A percentile compares a stretch with the other conserved stretches of the same genome.
These are phyloP conservation scores for Backusella psychrophila DNA, from an alignment of 192 early-diverging fungal genomes.

Conservation along the genomic window DNA sequence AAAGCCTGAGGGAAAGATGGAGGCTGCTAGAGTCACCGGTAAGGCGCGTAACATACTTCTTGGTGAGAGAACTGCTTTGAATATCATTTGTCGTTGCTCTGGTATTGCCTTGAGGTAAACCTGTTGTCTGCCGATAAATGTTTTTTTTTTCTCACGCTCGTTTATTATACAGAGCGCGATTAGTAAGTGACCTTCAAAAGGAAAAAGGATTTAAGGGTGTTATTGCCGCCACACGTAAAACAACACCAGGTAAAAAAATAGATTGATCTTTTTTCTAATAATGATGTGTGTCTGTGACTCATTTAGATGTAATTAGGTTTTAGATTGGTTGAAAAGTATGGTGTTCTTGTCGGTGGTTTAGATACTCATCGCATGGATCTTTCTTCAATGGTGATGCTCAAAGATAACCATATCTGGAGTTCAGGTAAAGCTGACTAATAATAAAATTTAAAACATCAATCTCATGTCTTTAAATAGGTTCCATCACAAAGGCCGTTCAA, in stretches of 20 bases:
- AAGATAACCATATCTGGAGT: slow-evolving; percentile 99
- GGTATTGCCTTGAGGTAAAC: slow-evolving; percentile 83
- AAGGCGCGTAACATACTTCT: slow-evolving; percentile 80
- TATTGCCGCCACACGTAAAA: slow-evolving; percentile 96
- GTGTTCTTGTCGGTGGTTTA: slow-evolving; percentile 93
- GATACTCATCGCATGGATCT: slow-evolving; percentile 98
- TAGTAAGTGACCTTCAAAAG: slow-evolving; percentile 63
- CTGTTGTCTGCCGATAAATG: background rate
- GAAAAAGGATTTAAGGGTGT: slow-evolving; percentile 74
- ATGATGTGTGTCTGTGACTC: background rate
- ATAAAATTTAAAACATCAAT: background rate
- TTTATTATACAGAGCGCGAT: slow-evolving; percentile 44
- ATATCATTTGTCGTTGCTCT: slow-evolving; percentile 91
- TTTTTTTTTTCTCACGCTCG: background rate
- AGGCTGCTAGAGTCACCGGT: slow-evolving; percentile 81
- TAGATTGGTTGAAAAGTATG: slow-evolving; percentile 97
- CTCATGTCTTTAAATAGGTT: slow-evolving; percentile 47
- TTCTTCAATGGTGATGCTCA: slow-evolving; percentile 98
- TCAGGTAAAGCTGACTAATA: slow-evolving; percentile 39
- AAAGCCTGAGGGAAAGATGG: slow-evolving; percentile 57
- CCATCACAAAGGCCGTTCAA: slow-evolving; percentile 87
- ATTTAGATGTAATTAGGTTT: slow-evolving; percentile 59
- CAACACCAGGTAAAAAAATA: slow-evolving; percentile 76
- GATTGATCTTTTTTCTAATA: background rate
- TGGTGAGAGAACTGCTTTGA: slow-evolving; percentile 93